phyloP scores from a whole-genome alignment of 1,139 yeast species.

The Scheffersomyces illinoinensis region DNA sequence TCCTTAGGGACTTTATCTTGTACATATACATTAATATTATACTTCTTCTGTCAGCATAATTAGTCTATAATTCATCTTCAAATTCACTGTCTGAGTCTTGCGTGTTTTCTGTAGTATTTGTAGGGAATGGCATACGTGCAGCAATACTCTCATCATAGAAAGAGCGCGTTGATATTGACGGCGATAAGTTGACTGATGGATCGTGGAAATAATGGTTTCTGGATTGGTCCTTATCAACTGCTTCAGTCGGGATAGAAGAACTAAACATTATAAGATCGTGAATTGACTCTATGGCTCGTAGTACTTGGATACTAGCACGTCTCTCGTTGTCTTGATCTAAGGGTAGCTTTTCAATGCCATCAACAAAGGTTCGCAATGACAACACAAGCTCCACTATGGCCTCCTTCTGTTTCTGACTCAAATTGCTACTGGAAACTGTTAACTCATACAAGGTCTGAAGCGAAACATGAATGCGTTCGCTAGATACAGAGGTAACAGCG shows the following conservation, averaged over 20 bases:
- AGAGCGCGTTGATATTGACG: constrained; percentile 13
- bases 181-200: constrained; percentile 14
- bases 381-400: not conserved
- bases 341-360: not conserved
- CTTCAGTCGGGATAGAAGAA: not conserved
- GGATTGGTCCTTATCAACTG: not conserved
- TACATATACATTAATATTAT: constrained; percentile 15
- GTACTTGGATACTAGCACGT: not conserved
- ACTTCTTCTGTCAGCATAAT: constrained; percentile 1
- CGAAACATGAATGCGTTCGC: not conserved
- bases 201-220: constrained; percentile 12
- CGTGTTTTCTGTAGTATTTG: not conserved
- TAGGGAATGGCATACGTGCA: not conserved
- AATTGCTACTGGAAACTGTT: not conserved
- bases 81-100: constrained; percentile 19
- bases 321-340: not conserved
- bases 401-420: not conserved
- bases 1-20: constrained; percentile 9
- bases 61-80: constrained; percentile 14
- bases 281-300: not conserved
- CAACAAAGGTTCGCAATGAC: constrained; percentile 4
- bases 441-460: not conserved
- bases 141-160: constrained; percentile 3
- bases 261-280: not conserved
- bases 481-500: not conserved